These are phyloP conservation scores for Camelina hispida DNA, from an alignment of 345 rosid genomes.

Conservation along the genomic window DNA sequence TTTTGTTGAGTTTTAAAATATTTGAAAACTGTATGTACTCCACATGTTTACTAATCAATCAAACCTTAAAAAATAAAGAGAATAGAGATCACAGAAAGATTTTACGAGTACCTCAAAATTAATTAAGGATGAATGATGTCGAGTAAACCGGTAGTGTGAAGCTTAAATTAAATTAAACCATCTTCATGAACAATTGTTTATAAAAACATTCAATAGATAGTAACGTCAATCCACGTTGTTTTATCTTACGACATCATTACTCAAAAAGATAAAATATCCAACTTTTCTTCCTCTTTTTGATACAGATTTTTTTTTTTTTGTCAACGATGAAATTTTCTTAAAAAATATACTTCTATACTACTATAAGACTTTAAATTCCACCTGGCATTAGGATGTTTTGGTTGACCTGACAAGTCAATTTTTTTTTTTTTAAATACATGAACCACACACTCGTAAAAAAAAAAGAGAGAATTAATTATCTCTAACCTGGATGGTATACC, in stretches of 20 bases:
- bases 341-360: neutral
- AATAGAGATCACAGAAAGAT: no score
- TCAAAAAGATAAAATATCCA: neutral
- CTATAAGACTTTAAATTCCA: conserved; percentile 19
- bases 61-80: no score
- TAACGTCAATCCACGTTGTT: conserved; percentile 37
- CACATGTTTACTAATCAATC: neutral
- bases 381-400: conserved; percentile 10
- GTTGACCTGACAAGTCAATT: conserved; percentile 16
- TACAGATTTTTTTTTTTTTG: neutral
- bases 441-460: conserved; percentile 6
- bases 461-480: neutral
- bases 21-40: no score
- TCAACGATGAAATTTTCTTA: neutral
- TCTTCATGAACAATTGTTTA: neutral
- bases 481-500: conserved; percentile 1
- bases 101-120: no score
- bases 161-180: neutral
- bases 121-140: no score
- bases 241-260: neutral
- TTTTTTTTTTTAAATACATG: neutral
- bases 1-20: no score
- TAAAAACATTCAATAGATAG: neutral
- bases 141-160: neutral
- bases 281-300: neutral